phyloP scores from a whole-genome alignment of 1,139 yeast genomes.

The Geotrichum phurueaensis region DNA sequence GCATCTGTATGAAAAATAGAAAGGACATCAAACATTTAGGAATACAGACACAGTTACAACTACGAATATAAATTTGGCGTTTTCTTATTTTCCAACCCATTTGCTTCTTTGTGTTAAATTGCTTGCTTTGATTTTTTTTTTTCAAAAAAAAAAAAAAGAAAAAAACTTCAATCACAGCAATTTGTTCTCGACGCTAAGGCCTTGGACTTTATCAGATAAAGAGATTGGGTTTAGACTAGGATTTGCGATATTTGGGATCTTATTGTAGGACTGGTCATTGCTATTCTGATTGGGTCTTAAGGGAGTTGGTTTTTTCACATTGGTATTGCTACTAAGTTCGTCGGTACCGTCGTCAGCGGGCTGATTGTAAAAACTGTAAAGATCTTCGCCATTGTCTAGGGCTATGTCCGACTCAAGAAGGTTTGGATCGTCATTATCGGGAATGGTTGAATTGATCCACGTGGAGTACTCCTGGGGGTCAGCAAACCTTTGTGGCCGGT shows the following conservation, averaged over 20 bases:
- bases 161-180: neutral
- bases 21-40: neutral
- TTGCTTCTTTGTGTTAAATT: too few relatives aligned
- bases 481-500: constrained; percentile 45
- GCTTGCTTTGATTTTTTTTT: neutral
- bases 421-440: constrained; percentile 8
- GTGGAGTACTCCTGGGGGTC: constrained; percentile 34
- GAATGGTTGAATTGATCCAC: constrained; percentile 23
- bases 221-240: neutral
- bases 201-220: neutral
- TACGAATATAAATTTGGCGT: neutral
- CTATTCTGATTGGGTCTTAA: neutral
- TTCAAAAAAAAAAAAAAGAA: neutral
- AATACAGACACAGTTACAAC: neutral
- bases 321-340: neutral
- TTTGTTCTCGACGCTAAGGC: neutral
- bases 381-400: neutral
- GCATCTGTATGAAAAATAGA: constrained; percentile 1
- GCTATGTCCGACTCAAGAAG: neutral
- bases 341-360: neutral
- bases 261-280: neutral
- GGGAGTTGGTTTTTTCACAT: neutral
- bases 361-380: neutral
- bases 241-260: neutral
- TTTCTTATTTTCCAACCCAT: neutral